Percentiles rank a stretch among this genome's conserved stretches.
phyloP scores from a whole-genome alignment of 306 rosid genomes.

The Comarum palustre region DNA sequence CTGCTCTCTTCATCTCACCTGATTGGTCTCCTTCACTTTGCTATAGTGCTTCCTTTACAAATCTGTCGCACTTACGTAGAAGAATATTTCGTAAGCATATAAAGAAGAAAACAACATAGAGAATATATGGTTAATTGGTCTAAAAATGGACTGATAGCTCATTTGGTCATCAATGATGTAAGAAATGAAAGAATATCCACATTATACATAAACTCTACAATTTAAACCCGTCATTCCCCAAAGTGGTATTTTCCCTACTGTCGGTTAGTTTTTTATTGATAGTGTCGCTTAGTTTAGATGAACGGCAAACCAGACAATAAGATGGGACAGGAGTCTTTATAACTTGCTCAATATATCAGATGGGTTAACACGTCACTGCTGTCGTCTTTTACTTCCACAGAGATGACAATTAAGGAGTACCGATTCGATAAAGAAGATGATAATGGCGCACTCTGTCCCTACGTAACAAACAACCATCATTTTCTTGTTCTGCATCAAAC shows the following conservation, averaged over 20 bases:
- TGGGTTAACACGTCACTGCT: background rate
- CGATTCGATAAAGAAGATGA: background rate
- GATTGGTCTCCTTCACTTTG: background rate
- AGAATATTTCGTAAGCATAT: background rate
- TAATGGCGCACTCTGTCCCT: background rate
- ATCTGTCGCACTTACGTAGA: background rate
- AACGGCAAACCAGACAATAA: background rate
- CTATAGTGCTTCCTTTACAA: background rate
- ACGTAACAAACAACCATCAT: background rate
- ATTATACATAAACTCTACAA: background rate
- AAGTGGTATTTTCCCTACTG: no score
- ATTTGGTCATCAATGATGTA: background rate
- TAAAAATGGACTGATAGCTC: background rate
- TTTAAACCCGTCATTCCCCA: no score
- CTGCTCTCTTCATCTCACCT: conserved; percentile 19
- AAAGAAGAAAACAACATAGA: background rate
- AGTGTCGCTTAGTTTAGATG: no score
- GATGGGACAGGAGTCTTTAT: no score
- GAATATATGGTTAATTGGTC: background rate
- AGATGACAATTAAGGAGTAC: background rate
- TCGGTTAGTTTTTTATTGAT: no score
- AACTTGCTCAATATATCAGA: no score
- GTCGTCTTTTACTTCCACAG: background rate
- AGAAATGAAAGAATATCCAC: background rate
- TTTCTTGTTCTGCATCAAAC: background rate